Evolutionary conservation across 108 stramenopile genomes (phyloP), one percentile per base, ranked within the genome.

Genomic region (Conticribra guillardii): DNA sequence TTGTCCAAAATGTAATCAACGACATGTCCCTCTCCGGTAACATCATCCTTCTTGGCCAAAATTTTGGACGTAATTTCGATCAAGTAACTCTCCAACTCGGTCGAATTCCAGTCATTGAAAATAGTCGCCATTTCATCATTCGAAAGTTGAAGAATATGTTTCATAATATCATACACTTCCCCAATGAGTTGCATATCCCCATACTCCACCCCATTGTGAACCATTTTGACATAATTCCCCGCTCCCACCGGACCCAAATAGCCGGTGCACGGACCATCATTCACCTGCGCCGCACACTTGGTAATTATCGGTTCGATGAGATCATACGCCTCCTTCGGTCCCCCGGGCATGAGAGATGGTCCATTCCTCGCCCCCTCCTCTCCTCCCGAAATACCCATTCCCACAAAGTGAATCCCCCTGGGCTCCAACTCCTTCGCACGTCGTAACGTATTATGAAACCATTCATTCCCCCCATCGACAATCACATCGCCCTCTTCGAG

Each of bases 171-270:
- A 64, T 98, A 99, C 0, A 94, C 94, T 85, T 99, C 99, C 18
- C 89, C 91, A 75, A 99, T 99, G 50, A 98, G 82, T 73, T 98
- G 98, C 99, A 99, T 99, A 71, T 99, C 99, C 27, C 96, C 98
- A 75, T 99, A 99, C 78, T 99, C 99, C 68, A 99, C 97, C 26
- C 99, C 99, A 81, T 99, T 99, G 87, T 99, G 99, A 37, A 99
- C 81, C 89, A 91, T 93, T 85, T 99, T 99, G 61, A 99, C 96
- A 67, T 98, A 98, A 80, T 98, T 98, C 49, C 97, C 98, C 11
- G 93, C 66, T 54, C 97, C 97, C 46, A 92, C 80, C 5, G 92
- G 91, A 34, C 99, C 99, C 58, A 96, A 68, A 79, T 98, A 98
- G 45, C 97, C 97, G 37, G 95, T 94, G 70, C 99, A 99, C 14